Evolutionary conservation across 2,329 filamentous ascomycete species (phyloP), one percentile per base, ranked within the genome.

Genomic region (Xylaria sp.): DNA sequence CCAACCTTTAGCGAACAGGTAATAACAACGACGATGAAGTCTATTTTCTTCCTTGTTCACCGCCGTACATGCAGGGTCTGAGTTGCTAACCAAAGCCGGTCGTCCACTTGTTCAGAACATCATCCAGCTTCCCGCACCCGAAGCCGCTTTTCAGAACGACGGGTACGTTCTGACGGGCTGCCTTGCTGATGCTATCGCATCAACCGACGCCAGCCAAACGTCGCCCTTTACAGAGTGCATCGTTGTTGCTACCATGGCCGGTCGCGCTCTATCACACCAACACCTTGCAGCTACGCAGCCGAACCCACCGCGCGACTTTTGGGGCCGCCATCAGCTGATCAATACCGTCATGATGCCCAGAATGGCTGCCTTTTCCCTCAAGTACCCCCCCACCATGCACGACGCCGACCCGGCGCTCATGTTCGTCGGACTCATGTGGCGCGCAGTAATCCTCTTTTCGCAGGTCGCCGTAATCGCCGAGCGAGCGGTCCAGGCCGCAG

Each of bases 111-210:
- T 44, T 8, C 66, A 81, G 78, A 81, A 80, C 34, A 67, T 65
- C 20, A 81, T 79, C 12, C 77, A 80, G 7, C 76, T 82, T 3
- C 81, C 81, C 1, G 74, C 74, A 9, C 77, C 79, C 0, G 80
- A 82, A 41, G 65, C 73, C 6, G 76, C 78, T 10, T 82, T 82
- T 55, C 78, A 81, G 65, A 78, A 75, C n/a, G 77, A 75, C 1
- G 73, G 77, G 23, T 77, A 75, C 4, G 65, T 76, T 3, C 37
- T 72, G 66, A 69, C 64, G 52, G 65, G 65, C 9, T 81, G 79
- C 54, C 72, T 82, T 5, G 69, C 76, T 1, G 79, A 81, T 41
- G 76, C 73, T 2, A 74, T 80, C 31, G 70, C 70, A 28, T 66
- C 66, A 58, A 65, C 28, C 8, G 58, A 62, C 52, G 58, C 51